Base-by-base conservation (phyloP, 1,139 yeast genomes). In the Kodamaea sp. region DNA sequence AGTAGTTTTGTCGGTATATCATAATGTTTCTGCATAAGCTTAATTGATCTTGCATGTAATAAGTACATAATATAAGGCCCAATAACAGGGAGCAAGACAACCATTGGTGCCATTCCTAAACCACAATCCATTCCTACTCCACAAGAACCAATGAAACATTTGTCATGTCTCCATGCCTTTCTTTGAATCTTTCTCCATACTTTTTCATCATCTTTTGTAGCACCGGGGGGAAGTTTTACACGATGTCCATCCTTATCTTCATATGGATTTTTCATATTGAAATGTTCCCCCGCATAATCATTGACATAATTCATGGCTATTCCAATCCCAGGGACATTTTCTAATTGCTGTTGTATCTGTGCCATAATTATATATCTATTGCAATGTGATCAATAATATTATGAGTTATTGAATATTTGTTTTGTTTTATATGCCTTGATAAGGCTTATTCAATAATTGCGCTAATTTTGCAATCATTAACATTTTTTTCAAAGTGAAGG, bases 161-260 rank as follows among this genome's bases (percentile, higher is more conserved):
- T 74, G 57, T 90, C 97, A 54, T 89, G 90, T 7, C 73, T 55
- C 96, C 96, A 90, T 0, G 97, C 96, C 47, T 76, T 72, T 36
- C 64, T 70, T 53, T 83, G 90, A n/a, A 89, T 69, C 31, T 60
- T 63, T 53, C 80, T 84, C 94, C 94, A 89, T 8, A 74, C 63
- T 52, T 75, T 74, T 35, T 74, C 78, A 49, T 88, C 95, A 29
- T 71, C 67, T 38, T 75, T 74, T n/a, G 83, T 70, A 26, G 80
- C 51, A 31, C 46, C 71, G 24, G 73, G 70, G 3, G 69, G 70
- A 9, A 87, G 70, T 48, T 74, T 73, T 26, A 86, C 69, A 42
- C 79, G 73, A 31, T 73, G 72, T 10, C 57, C 95, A 73, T 55
- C 71, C 54, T 51, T 64, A 50, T 80, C 87, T 43, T 77, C 76